Evolutionary conservation across 139 green algal genomes (phyloP), one percentile per base, ranked within the genome.

Genomic region (Picocystis salinarum): DNA sequence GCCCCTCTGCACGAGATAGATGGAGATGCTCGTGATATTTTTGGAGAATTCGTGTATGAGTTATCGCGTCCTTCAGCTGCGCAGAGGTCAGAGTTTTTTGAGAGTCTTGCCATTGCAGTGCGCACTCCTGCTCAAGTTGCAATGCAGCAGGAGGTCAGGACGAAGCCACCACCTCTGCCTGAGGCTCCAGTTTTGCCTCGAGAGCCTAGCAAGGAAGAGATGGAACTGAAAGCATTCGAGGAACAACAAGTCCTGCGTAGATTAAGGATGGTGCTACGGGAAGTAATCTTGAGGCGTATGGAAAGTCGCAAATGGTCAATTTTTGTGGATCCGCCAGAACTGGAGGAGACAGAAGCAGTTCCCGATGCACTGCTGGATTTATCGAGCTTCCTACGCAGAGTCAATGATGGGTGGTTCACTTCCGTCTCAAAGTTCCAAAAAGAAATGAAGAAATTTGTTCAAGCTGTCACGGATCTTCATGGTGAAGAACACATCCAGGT

Each of bases 241-340:
- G 72, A 82, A 29, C 44, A 66, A 36, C 52, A 58, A 1, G 42
- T 30, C 20, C 52, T 83, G 48, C 63, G 76, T 2, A 37, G 45
- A 44, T 62, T 83, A 52, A 71, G 76, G 41, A 77, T 80, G 61
- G 46, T 44, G 11, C 64, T 87, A 36, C 57, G 76, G 15, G 64
- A 67, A 17, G 39, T 80, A 18, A 56, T 60, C 6, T 56, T 69
- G 15, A 17, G 52, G 5, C 53, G 80, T 36, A 65, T 87, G 28
- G 53, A 46, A 23, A 50, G 64, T 37, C 53, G 55, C 36, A 41
- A 57, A n/a, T 87, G 69, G 68, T 42, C 46, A 28, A 12, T 40
- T 17, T 79, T 86, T 34, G 39, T 26, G 1, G 53, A 55, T 27
- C 76, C 74, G 22, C 52, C 53, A 2, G 52, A 72, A 70, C 57